Conservation (phyloP, 306 rosid species). For the Cicer chorassanicum region DNA sequence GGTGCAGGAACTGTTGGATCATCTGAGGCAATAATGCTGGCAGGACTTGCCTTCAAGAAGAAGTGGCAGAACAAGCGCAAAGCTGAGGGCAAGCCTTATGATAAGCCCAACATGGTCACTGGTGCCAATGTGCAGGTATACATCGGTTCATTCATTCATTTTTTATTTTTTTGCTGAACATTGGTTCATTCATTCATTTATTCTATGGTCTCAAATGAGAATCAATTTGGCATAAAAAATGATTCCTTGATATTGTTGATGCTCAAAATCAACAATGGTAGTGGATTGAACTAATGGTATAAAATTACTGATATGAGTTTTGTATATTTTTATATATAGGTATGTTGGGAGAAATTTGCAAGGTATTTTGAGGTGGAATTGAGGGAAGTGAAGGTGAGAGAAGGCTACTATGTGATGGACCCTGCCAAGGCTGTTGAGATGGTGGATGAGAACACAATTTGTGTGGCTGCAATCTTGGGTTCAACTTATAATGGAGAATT, state of each 20-base stretch:
- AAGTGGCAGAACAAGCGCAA: slow-evolving; percentile 74
- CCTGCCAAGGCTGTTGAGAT: slow-evolving; percentile 71
- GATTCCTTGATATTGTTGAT: not conserved
- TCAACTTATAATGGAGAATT: slow-evolving; percentile 85
- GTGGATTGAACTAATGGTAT: not conserved
- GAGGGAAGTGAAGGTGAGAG: slow-evolving; percentile 70
- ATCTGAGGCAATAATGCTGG: slow-evolving; percentile 87
- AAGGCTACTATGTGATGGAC: slow-evolving; percentile 84
- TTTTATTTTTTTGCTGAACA: too few relatives aligned
- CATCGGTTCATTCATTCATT: too few relatives aligned
- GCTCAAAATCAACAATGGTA: not conserved
- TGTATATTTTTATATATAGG: slow-evolving; percentile 37
- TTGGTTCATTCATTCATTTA: too few relatives aligned
- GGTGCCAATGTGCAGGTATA: slow-evolving; percentile 78
- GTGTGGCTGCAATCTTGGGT: slow-evolving; percentile 84
- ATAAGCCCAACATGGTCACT: slow-evolving; percentile 75
- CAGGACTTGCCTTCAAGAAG: slow-evolving; percentile 84
- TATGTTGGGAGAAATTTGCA: slow-evolving; percentile 87
- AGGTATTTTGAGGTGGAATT: slow-evolving; percentile 77
- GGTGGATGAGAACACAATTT: slow-evolving; percentile 85
- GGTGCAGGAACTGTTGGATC: slow-evolving; percentile 86
- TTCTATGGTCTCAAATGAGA: too few relatives aligned
- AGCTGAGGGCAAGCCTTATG: slow-evolving; percentile 62
- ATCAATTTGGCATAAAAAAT: too few relatives aligned
- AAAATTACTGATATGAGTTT: not conserved